phyloP scores from a whole-genome alignment of 257 asterid species.

The Verbascum thapsus region DNA sequence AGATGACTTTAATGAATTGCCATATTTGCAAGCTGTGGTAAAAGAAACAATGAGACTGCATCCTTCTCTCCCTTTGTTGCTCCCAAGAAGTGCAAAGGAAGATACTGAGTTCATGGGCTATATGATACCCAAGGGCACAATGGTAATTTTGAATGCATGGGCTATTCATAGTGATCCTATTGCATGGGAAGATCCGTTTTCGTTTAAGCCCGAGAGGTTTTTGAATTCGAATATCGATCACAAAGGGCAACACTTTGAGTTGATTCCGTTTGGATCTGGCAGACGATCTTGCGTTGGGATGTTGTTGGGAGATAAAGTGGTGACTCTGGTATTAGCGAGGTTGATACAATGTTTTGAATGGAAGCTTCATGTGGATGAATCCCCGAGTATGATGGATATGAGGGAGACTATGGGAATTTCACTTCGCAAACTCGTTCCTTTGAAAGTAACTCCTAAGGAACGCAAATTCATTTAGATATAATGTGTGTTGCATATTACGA shows the following conservation, averaged over 20 bases:
- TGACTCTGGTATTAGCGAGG: constrained; percentile 36
- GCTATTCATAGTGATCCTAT: constrained; percentile 44
- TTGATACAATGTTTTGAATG: constrained; percentile 44
- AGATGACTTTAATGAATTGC: constrained; percentile 16
- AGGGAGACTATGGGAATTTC: constrained; percentile 37
- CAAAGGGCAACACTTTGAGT: constrained; percentile 44
- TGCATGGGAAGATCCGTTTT: constrained; percentile 33
- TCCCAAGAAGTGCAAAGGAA: constrained; percentile 29
- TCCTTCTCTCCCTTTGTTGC: constrained; percentile 31
- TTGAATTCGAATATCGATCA: constrained; percentile 34
- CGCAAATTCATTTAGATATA: too few species aligned
- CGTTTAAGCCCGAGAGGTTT: constrained; percentile 49
- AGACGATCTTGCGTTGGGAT: constrained; percentile 42
- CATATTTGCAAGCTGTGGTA: constrained; percentile 32
- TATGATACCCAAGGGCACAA: constrained; percentile 27
- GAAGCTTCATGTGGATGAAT: constrained; percentile 22
- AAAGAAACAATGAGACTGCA: constrained; percentile 39
- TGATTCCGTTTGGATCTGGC: constrained; percentile 48
- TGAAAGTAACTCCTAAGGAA: constrained; percentile 27
- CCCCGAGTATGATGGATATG: constrained; percentile 27
- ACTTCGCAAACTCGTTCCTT: constrained; percentile 35
- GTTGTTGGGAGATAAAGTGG: constrained; percentile 42
- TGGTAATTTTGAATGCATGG: constrained; percentile 29
- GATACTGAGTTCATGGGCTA: constrained; percentile 33
- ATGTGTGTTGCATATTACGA: too few species aligned